phyloP scores from a whole-genome alignment of 768 basidiomycete species.

The Paxillus ammoniavirescens region DNA sequence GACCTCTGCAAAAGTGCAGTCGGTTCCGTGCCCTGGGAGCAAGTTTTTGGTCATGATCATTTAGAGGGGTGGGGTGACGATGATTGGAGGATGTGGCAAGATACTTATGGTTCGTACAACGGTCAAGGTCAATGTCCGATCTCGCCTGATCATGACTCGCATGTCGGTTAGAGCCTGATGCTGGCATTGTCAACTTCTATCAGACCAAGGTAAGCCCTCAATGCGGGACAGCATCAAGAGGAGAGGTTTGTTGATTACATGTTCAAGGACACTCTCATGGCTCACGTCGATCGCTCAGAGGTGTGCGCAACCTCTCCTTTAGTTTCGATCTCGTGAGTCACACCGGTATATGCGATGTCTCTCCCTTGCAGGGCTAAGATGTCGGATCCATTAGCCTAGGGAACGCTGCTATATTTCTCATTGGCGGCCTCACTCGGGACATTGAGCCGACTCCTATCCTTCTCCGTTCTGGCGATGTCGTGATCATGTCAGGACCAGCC shows the following conservation, averaged over 20 bases:
- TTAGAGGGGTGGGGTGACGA: constrained; percentile 50
- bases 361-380: not conserved
- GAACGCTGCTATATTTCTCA: constrained; percentile 84
- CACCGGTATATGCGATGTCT: not conserved
- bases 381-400: constrained; percentile 59
- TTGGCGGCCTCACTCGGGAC: constrained; percentile 81
- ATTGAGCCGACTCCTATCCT: constrained; percentile 76
- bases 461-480: constrained; percentile 85
- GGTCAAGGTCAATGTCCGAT: not conserved
- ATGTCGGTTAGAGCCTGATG: constrained; percentile 73
- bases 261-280: constrained; percentile 85
- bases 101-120: constrained; percentile 66
- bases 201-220: constrained; percentile 56
- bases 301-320: constrained; percentile 89
- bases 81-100: constrained; percentile 73
- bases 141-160: not conserved
- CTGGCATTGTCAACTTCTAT: constrained; percentile 96
- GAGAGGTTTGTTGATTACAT: not conserved
- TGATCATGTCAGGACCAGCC: constrained; percentile 88
- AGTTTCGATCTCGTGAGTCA: constrained; percentile 85
- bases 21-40: constrained; percentile 61
- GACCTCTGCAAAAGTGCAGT: constrained; percentile 65
- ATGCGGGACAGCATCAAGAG: not conserved
- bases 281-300: constrained; percentile 96
- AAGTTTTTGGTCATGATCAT: constrained; percentile 47